Conservation (phyloP, 257 asterid species). For the Nicotiana paniculata region DNA sequence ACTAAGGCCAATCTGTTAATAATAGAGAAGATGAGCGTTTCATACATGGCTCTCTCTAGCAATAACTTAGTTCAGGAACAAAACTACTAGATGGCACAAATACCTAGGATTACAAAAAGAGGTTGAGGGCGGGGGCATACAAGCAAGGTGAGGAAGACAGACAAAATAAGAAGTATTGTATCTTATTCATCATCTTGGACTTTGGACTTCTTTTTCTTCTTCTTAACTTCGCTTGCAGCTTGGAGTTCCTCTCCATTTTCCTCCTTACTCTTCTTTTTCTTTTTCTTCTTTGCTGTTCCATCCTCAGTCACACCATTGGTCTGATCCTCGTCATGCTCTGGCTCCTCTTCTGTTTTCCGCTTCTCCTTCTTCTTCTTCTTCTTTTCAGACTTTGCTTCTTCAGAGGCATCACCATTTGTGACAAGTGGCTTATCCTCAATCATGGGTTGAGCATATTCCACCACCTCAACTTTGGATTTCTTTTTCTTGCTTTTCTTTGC, state of each 20-base stretch:
- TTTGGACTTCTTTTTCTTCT: constrained; percentile 52
- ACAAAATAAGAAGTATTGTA: neutral
- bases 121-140: neutral
- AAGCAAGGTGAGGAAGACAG: neutral
- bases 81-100: neutral
- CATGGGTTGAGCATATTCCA: constrained; percentile 23
- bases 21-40: neutral
- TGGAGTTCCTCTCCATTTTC: constrained; percentile 27
- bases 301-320: constrained; percentile 35
- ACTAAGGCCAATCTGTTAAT: neutral
- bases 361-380: constrained; percentile 76
- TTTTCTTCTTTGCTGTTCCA: constrained; percentile 60
- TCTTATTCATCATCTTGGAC: constrained; percentile 28
- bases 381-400: constrained; percentile 64
- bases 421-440: constrained; percentile 41
- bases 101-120: neutral
- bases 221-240: constrained; percentile 37
- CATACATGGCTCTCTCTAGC: neutral
- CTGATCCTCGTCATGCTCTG: constrained; percentile 23
- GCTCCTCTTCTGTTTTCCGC: constrained; percentile 42
- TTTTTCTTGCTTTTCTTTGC: constrained; percentile 42
- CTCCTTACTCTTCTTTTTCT: constrained; percentile 55
- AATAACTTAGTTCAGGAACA: neutral
- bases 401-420: constrained; percentile 43
- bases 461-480: constrained; percentile 29